These are phyloP conservation scores for Haplographium delicatum DNA, from an alignment of 495 filamentous ascomycete genomes.

Conservation along the genomic window DNA sequence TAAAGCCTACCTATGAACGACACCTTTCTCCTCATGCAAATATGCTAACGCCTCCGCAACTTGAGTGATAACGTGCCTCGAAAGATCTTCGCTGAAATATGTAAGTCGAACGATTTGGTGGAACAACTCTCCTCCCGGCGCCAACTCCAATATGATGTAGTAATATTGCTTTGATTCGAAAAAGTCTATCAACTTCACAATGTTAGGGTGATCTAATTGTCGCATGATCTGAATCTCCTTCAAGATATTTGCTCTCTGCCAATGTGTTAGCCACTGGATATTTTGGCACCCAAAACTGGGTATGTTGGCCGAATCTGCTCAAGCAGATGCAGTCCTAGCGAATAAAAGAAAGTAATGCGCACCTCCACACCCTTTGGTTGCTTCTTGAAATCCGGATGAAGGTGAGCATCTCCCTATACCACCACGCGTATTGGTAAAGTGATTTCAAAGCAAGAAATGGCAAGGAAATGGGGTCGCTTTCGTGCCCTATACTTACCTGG, in stretches of 20 bases:
- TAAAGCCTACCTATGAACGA: slow-evolving; percentile 83
- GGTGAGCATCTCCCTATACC: slow-evolving; percentile 70
- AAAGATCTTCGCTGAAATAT: slow-evolving; percentile 95
- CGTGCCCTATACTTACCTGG: slow-evolving; percentile 67
- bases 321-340: slow-evolving; percentile 5
- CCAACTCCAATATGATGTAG: slow-evolving; percentile 93
- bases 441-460: slow-evolving; percentile 22
- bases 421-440: slow-evolving; percentile 23
- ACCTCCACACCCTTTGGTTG: slow-evolving; percentile 94
- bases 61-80: slow-evolving; percentile 88
- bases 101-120: slow-evolving; percentile 98
- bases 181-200: slow-evolving; percentile 89
- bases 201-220: slow-evolving; percentile 89
- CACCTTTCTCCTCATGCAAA: slow-evolving; percentile 87
- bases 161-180: slow-evolving; percentile 93
- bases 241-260: slow-evolving; percentile 88
- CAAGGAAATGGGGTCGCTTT: slow-evolving; percentile 19
- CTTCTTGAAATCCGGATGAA: slow-evolving; percentile 95
- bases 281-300: slow-evolving; percentile 8
- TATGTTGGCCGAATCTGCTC: slow-evolving; percentile 26
- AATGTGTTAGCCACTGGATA: slow-evolving; percentile 7
- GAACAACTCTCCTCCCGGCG: slow-evolving; percentile 93
- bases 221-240: slow-evolving; percentile 99
- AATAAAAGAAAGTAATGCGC: slow-evolving; percentile 42
- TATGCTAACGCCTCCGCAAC: slow-evolving; percentile 93